Evolutionary conservation across 2,329 filamentous ascomycete genomes (phyloP), one percentile per base, ranked within the genome.

Genomic region (Alternaria alternata): DNA sequence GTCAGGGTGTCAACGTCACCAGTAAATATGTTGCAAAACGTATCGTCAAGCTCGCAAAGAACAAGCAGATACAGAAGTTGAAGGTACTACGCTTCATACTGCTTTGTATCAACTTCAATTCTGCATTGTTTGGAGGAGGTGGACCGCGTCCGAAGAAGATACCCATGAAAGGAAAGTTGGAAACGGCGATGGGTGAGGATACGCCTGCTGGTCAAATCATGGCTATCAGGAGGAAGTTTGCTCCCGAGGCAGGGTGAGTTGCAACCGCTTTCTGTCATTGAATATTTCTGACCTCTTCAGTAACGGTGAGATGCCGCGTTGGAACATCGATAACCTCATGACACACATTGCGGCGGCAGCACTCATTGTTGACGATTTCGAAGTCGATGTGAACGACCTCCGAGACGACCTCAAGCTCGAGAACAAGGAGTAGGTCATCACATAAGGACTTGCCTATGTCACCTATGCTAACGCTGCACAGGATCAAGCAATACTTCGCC

Each of bases 341-440:
- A 92, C 91, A 16, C 89, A 93, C 78, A 87, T 91, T 70, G 90
- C 88, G 69, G 90, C 86, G 1, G 83, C 93, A 61, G 87, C 89
- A 28, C 85, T 91, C 74, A 87, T 92, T 63, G 81, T 93, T 18
- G 90, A 93, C 70, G 88, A 89, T 73, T 93, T 88, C 72, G 87
- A 89, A 73, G 88, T 92, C 56, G 89, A 94, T 70, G 89, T 89
- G 7, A 85, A 85, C 63, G 85, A 89, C 65, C 79, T 96, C 65
- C 86, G 88, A 54, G 87, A 91, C 63, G 92, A 95, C 73, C 79
- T 95, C 61, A 86, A 86, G 72, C 71, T 94, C 58, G 90, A 93
- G 66, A 87, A 89, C 76, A 90, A 87, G 79, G 83, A 87, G 73
- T 88, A 75, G 32, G 78, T 64, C 22, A 5, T 16, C 12, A 4